Percentiles rank a stretch among this genome's conserved stretches.
These are phyloP conservation scores for Sistotremastrum niveocremeum DNA, from an alignment of 768 basidiomycete species.

Conservation along the genomic window DNA sequence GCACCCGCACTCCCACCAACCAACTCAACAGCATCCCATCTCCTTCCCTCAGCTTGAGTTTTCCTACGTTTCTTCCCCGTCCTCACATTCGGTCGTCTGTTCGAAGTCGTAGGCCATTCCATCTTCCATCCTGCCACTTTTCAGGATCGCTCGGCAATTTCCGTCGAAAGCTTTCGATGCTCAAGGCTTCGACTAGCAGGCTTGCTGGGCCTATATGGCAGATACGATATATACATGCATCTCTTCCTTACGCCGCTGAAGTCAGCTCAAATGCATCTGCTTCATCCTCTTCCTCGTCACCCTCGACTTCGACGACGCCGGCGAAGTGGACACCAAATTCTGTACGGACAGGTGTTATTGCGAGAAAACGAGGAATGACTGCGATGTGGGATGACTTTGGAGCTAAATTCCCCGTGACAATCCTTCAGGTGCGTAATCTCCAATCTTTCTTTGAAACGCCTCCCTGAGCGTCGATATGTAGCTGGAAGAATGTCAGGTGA, in stretches of 20 bases:
- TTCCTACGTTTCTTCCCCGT: not conserved
- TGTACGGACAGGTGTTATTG: constrained; percentile 83
- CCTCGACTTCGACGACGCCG: constrained; percentile 8
- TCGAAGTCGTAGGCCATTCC: constrained; percentile 20
- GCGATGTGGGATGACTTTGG: constrained; percentile 87
- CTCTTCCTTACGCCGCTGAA: not conserved
- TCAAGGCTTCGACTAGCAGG: constrained; percentile 16
- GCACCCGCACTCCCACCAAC: constrained; percentile 44
- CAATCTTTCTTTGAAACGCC: not conserved
- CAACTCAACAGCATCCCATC: constrained; percentile 36
- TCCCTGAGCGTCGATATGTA: constrained; percentile 17
- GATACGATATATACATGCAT: not conserved
- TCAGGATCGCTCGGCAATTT: constrained; percentile 9
- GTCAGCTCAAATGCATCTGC: not conserved
- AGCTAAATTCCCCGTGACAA: constrained; percentile 76
- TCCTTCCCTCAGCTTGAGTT: constrained; percentile 6
- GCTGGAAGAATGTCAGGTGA: constrained; percentile 86
- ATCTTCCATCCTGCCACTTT: constrained; percentile 6
- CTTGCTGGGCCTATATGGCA: constrained; percentile 6
- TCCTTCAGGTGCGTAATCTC: constrained; percentile 62
- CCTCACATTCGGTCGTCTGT: constrained; percentile 2
- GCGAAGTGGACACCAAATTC: constrained; percentile 77
- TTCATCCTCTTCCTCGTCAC: not conserved
- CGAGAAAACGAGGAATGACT: constrained; percentile 93
- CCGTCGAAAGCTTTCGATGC: constrained; percentile 15